Evolutionary conservation across 1,139 yeast species (phyloP).

Genomic region (Scheffersomyces titani): DNA sequence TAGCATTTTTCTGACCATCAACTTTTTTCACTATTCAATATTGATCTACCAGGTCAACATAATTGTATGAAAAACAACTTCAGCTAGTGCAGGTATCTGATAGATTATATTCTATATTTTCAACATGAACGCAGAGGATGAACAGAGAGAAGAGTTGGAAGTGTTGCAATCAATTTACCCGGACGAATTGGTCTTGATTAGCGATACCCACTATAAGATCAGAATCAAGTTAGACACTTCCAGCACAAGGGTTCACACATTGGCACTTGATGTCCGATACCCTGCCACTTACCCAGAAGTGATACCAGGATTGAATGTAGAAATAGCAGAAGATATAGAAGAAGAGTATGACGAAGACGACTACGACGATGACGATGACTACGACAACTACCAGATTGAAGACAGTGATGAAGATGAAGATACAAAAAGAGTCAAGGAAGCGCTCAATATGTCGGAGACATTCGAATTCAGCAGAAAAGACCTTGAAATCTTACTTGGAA

Average conservation of each 20-base stretch:
- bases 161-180: conserved; percentile 90
- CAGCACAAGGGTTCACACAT: conserved; percentile 51
- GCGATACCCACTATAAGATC: conserved; percentile 49
- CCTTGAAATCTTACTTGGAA: conserved; percentile 36
- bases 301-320: conserved; percentile 54
- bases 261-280: conserved; percentile 60
- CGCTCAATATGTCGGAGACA: conserved; percentile 56
- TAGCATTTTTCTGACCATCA: background rate
- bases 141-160: conserved; percentile 78
- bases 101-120: background rate
- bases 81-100: background rate
- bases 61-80: background rate
- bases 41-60: background rate
- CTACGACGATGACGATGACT: conserved; percentile 39
- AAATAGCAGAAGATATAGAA: conserved; percentile 33
- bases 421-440: conserved; percentile 41
- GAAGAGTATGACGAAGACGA: conserved; percentile 41
- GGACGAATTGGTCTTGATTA: conserved; percentile 62
- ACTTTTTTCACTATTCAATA: background rate
- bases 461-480: conserved; percentile 54
- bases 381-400: conserved; percentile 38
- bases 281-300: conserved; percentile 74
- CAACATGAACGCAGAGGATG: conserved; percentile 69
- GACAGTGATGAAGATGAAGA: conserved; percentile 49
- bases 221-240: conserved; percentile 58